Percentiles rank a stretch among this genome's conserved stretches.
Conservation (phyloP, 495 filamentous ascomycete species). For the Hyaloscypha bicolor region DNA sequence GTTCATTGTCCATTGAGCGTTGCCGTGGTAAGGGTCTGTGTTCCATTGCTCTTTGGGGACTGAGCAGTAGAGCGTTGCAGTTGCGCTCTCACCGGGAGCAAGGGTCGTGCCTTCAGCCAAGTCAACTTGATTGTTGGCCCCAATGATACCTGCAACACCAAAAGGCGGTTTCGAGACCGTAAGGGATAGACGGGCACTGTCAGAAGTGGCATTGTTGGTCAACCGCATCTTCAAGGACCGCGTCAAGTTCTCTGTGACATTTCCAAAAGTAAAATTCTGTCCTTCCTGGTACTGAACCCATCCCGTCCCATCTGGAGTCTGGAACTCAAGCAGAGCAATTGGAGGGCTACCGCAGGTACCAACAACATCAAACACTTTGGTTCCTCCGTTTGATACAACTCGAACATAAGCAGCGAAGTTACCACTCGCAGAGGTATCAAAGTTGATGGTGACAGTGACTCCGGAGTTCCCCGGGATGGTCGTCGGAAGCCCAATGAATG, state of each 20-base stretch:
- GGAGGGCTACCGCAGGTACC: slow-evolving; percentile 43
- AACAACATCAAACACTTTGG: slow-evolving; percentile 40
- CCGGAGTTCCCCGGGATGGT: slow-evolving; percentile 36
- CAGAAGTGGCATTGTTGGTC: slow-evolving; percentile 43
- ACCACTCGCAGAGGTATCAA: slow-evolving; percentile 42
- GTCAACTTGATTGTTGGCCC: slow-evolving; percentile 46
- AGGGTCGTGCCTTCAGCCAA: slow-evolving; percentile 52
- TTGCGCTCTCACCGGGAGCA: slow-evolving; percentile 41
- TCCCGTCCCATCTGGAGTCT: slow-evolving; percentile 44
- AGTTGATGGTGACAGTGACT: slow-evolving; percentile 41
- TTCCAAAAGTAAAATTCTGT: slow-evolving; percentile 46
- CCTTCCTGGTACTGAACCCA: slow-evolving; percentile 46
- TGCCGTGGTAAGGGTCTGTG: slow-evolving; percentile 40
- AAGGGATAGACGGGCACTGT: slow-evolving; percentile 42
- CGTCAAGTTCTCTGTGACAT: slow-evolving; percentile 43
- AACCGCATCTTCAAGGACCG: slow-evolving; percentile 43
- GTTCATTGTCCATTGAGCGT: slow-evolving; percentile 48
- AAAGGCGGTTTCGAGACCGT: slow-evolving; percentile 54
- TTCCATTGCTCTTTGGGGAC: slow-evolving; percentile 51
- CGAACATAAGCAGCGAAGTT: slow-evolving; percentile 45
- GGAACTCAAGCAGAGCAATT: slow-evolving; percentile 48
- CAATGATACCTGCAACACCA: slow-evolving; percentile 41
- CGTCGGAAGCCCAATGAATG: slow-evolving; percentile 41
- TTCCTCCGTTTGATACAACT: slow-evolving; percentile 45
- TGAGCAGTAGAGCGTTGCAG: slow-evolving; percentile 46